Evolutionary conservation across 306 rosid genomes (phyloP), one percentile per base, ranked within the genome.

Genomic region (Trifolium repens): DNA sequence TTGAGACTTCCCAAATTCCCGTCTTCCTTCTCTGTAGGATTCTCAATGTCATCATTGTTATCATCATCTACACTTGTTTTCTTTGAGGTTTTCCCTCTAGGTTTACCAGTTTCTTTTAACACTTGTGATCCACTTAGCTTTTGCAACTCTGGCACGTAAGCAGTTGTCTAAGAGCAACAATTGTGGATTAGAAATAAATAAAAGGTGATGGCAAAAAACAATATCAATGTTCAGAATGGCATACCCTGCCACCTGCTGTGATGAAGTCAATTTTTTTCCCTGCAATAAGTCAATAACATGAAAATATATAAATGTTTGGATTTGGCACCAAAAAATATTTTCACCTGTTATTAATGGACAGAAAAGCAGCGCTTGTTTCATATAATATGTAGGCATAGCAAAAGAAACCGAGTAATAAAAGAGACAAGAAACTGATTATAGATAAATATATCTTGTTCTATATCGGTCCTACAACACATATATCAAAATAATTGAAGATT

Each of bases 141-240:
- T 84, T 94, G 98, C 87, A 94, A 64, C 88, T 91, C 98, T 3
- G 98, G 98, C 78, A 94, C 91, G 55, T 75, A 86, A n/a, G 98
- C 97, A 66, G 97, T 83, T 58, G 98, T 94, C 98, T 91, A 76
- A 46, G 55, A 37, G 76, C 59, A 84, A 81, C 50, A 66, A 59
- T 69, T 69, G 44, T 73, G 69, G 57, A 73, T 82, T 65, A 79
- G 72, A 54, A 76, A 63, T 17, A 11, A 52, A 66, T 12, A 52
- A 13, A 79, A 58, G 30, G 37, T 17, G 19, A 52, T 60, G 43
- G 22, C 55, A 26, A 46, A 35, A 13, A 76, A 67, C 69, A 68
- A 67, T 14, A 42, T 61, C 35, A 15, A 39, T 66, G 71, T 44
- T 84, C 78, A 81, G 55, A 82, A 72, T 71, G 68, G 79, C 94